phyloP scores from a whole-genome alignment of 495 filamentous ascomycete species.

The Cenococcum geophilum region DNA sequence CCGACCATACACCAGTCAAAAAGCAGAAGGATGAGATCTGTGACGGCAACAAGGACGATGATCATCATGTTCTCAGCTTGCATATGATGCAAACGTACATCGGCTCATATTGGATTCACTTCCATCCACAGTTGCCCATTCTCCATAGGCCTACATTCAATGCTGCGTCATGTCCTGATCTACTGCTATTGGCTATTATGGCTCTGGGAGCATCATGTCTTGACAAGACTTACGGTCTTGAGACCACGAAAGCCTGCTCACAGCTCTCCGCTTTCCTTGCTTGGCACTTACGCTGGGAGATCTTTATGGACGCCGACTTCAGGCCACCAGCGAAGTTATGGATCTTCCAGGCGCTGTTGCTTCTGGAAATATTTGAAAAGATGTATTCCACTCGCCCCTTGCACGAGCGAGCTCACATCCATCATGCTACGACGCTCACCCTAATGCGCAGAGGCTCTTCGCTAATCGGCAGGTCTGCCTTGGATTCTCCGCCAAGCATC shows the following conservation, averaged over 20 bases:
- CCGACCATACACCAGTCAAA: slow-evolving; percentile 64
- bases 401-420: slow-evolving; percentile 94
- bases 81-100: slow-evolving; percentile 96
- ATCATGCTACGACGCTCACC: slow-evolving; percentile 92
- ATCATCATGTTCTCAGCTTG: slow-evolving; percentile 73
- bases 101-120: slow-evolving; percentile 87
- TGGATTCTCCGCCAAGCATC: slow-evolving; percentile 80
- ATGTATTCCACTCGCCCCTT: slow-evolving; percentile 86
- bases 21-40: slow-evolving; percentile 72
- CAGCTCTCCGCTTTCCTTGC: slow-evolving; percentile 80
- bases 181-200: slow-evolving; percentile 89
- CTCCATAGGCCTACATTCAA: slow-evolving; percentile 91
- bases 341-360: slow-evolving; percentile 86
- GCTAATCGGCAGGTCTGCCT: slow-evolving; percentile 78
- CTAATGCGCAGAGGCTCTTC: slow-evolving; percentile 91
- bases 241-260: slow-evolving; percentile 64
- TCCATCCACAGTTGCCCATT: slow-evolving; percentile 91
- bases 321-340: slow-evolving; percentile 95
- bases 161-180: slow-evolving; percentile 73
- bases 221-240: slow-evolving; percentile 69
- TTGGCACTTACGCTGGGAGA: slow-evolving; percentile 86
- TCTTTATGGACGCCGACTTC: slow-evolving; percentile 86
- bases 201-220: slow-evolving; percentile 86
- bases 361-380: slow-evolving; percentile 94
- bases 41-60: slow-evolving; percentile 67